These are phyloP conservation scores for Termitomyces sp. DNA, from an alignment of 768 basidiomycete species.

Conservation along the genomic window DNA sequence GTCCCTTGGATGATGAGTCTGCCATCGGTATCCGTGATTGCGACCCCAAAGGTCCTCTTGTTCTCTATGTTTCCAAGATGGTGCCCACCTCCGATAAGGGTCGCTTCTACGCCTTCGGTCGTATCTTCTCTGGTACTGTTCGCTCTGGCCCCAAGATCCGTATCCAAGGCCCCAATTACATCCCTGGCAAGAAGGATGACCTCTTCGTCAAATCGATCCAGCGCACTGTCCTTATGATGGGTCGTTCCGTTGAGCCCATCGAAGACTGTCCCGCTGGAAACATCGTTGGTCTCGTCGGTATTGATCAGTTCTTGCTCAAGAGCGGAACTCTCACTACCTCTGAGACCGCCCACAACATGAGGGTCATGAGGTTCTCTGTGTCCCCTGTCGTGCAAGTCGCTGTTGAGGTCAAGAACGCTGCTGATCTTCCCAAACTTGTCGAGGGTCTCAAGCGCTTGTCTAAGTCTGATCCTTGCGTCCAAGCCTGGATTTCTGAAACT, in stretches of 20 bases:
- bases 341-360: conserved; percentile 99
- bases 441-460: conserved; percentile 99
- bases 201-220: conserved; percentile 97
- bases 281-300: conserved; percentile 97
- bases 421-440: conserved; percentile 97
- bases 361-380: conserved; percentile 99
- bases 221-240: conserved; percentile 99
- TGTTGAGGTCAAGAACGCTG: conserved; percentile 98
- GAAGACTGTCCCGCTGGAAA: conserved; percentile 99
- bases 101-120: conserved; percentile 99
- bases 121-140: conserved; percentile 98
- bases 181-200: conserved; percentile 98
- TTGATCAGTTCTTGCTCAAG: conserved; percentile 99
- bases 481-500: conserved; percentile 84
- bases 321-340: conserved; percentile 95
- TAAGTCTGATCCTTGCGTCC: conserved; percentile 98
- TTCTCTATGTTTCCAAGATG: conserved; percentile 99
- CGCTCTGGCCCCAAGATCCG: conserved; percentile 95
- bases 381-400: conserved; percentile 98
- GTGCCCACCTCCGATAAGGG: conserved; percentile 99
- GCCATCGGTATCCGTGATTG: conserved; percentile 98
- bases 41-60: conserved; percentile 92
- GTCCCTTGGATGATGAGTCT: conserved; percentile 99
- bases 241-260: conserved; percentile 93
- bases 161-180: conserved; percentile 98